These are phyloP conservation scores for Aspergillus hortae DNA, from an alignment of 2,329 filamentous ascomycete species.

Conservation along the genomic window DNA sequence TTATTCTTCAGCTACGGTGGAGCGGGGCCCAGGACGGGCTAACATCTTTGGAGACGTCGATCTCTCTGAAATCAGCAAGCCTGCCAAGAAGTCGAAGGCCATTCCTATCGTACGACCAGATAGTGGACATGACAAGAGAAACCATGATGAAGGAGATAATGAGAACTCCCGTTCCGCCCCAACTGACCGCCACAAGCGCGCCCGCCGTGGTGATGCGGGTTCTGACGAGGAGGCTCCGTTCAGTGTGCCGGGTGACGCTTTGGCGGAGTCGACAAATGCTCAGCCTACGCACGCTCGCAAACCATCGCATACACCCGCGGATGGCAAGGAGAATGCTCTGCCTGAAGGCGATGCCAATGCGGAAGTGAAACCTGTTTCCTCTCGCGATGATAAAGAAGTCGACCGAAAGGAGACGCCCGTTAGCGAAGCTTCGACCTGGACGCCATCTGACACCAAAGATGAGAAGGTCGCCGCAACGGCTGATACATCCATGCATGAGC, in stretches of 20 bases:
- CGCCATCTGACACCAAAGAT: conserved; percentile 59
- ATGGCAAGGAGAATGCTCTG: conserved; percentile 35
- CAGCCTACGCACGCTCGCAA: conserved; percentile 22
- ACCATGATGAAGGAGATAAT: conserved; percentile 47
- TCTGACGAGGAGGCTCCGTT: conserved; percentile 73
- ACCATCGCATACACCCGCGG: conserved; percentile 25
- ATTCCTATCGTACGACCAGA: conserved; percentile 72
- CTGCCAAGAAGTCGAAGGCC: conserved; percentile 72
- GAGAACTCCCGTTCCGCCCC: conserved; percentile 61
- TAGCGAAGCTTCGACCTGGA: conserved; percentile 49
- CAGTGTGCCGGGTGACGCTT: conserved; percentile 49
- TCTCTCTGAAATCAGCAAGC: conserved; percentile 60
- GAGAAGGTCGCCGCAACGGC: conserved; percentile 44
- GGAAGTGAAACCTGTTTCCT: conserved; percentile 37
- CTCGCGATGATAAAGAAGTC: conserved; percentile 33
- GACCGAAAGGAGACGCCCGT: conserved; percentile 29
- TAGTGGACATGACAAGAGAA: conserved; percentile 39
- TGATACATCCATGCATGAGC: conserved; percentile 42
- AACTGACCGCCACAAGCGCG: conserved; percentile 71
- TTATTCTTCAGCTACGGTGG: conserved; percentile 20
- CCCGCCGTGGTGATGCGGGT: conserved; percentile 61
- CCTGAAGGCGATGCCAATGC: conserved; percentile 36
- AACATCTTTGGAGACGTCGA: conserved; percentile 68
- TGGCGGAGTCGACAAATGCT: conserved; percentile 29
- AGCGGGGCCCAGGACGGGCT: conserved; percentile 19